phyloP scores from a whole-genome alignment of 148 eudicot genomes.

The Suaeda aralocaspica region DNA sequence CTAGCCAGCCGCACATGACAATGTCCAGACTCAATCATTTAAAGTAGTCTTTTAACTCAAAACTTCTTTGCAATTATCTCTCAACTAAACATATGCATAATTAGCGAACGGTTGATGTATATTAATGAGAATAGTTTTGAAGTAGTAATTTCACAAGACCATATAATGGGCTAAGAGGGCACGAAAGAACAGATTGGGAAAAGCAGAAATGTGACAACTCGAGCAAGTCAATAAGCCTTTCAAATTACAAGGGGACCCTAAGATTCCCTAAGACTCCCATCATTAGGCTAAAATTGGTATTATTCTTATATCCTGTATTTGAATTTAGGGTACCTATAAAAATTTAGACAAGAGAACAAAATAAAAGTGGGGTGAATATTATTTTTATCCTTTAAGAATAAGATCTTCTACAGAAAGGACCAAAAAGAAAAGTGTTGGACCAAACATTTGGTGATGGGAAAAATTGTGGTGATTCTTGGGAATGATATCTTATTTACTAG shows the following conservation, averaged over 20 bases:
- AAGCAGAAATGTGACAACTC: slow-evolving; percentile 23
- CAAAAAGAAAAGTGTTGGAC: background rate
- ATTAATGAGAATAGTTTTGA: too few species aligned
- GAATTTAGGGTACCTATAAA: background rate
- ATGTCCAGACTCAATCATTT: too few species aligned
- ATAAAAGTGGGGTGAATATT: background rate
- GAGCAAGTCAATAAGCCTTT: slow-evolving; percentile 19
- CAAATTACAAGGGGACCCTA: slow-evolving; percentile 1
- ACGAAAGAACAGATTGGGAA: background rate
- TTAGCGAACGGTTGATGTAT: too few species aligned
- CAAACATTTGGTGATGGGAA: background rate
- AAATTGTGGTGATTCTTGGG: slow-evolving; percentile 5
- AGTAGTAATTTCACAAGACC: background rate
- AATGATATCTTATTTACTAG: background rate
- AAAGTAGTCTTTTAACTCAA: too few species aligned
- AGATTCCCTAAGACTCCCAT: slow-evolving; percentile 6
- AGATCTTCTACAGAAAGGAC: background rate
- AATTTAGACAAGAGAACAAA: background rate
- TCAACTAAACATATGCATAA: too few species aligned
- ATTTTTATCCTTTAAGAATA: slow-evolving; percentile 9
- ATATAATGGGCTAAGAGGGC: background rate
- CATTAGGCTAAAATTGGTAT: slow-evolving; percentile 6
- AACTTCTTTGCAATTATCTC: too few species aligned
- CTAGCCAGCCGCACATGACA: too few species aligned
- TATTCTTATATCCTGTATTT: background rate